These are phyloP conservation scores for Puccinia sorghi DNA, from an alignment of 1,284 basidiomycete species.

Conservation along the genomic window DNA sequence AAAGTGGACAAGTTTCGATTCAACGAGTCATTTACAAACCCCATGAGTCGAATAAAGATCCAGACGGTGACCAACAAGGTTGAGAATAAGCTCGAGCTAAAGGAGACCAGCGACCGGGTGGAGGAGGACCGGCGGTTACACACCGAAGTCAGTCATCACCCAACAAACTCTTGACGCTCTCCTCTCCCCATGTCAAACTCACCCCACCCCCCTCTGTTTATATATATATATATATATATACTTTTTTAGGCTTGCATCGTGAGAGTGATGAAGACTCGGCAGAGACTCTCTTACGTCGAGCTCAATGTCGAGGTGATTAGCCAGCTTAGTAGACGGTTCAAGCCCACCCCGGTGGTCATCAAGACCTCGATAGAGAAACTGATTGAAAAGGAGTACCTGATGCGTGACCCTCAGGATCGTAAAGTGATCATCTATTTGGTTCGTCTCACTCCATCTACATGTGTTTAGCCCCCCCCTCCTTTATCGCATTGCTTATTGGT, in stretches of 20 bases:
- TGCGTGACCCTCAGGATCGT: constrained; percentile 55
- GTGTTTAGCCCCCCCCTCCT: neutral
- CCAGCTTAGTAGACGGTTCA: constrained; percentile 80
- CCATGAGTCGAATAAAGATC: constrained; percentile 90
- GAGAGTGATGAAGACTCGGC: constrained; percentile 95
- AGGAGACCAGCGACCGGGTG: constrained; percentile 84
- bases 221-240: neutral
- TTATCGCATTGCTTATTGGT: neutral
- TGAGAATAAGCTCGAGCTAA: constrained; percentile 81
- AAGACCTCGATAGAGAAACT: constrained; percentile 93
- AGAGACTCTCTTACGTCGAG: constrained; percentile 83
- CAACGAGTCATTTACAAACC: constrained; percentile 76
- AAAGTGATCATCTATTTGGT: constrained; percentile 55
- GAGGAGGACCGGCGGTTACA: constrained; percentile 90
- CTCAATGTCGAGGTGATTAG: constrained; percentile 86
- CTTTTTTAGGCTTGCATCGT: constrained; percentile 84
- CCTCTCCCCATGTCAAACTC: neutral
- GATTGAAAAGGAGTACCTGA: constrained; percentile 68
- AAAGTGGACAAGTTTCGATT: constrained; percentile 81
- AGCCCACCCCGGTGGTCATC: constrained; percentile 78
- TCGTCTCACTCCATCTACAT: constrained; percentile 4
- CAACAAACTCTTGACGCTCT: constrained; percentile 36
- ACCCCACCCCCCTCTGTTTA: no score
- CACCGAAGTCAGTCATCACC: constrained; percentile 69
- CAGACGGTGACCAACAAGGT: constrained; percentile 81